Evolutionary conservation across 768 basidiomycete genomes (phyloP).

Genomic region (Xerocomus potaroensis): DNA sequence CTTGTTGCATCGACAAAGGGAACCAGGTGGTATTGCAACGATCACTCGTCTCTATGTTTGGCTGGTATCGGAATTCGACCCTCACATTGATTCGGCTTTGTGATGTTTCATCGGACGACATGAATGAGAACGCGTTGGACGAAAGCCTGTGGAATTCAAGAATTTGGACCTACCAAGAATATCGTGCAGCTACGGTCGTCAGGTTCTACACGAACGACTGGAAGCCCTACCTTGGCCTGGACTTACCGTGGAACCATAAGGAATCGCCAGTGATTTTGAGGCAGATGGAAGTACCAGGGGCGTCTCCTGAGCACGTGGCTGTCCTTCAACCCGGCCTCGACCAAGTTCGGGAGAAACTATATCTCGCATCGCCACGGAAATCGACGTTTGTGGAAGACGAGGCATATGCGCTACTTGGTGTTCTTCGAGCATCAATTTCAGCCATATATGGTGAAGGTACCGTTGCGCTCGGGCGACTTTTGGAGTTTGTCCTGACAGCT

Average conservation of each 20-base stretch:
- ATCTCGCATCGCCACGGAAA: not conserved
- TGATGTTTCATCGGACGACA: not conserved
- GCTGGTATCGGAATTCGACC: conserved; percentile 1
- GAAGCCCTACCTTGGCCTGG: not conserved
- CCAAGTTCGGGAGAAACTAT: conserved; percentile 1
- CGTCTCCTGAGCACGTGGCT: not conserved
- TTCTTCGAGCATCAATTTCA: not conserved
- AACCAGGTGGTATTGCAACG: conserved; percentile 2
- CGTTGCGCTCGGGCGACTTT: not conserved
- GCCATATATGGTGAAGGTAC: conserved; percentile 2
- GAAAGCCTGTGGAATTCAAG: conserved; percentile 5
- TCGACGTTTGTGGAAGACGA: not conserved
- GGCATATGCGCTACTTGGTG: not conserved
- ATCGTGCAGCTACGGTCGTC: not conserved
- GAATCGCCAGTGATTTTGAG: conserved; percentile 5
- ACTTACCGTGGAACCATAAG: not conserved
- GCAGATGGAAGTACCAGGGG: not conserved
- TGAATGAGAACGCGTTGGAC: not conserved
- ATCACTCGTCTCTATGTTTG: conserved; percentile 9
- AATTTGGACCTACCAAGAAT: conserved; percentile 3
- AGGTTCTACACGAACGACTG: not conserved
- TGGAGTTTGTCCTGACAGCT: conserved; percentile 1
- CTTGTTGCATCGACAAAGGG: conserved; percentile 1
- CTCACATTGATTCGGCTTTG: conserved; percentile 3
- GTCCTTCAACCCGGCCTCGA: not conserved